Evolutionary conservation across 1,284 basidiomycete species (phyloP).

Genomic region (Xerocomus subilludens): DNA sequence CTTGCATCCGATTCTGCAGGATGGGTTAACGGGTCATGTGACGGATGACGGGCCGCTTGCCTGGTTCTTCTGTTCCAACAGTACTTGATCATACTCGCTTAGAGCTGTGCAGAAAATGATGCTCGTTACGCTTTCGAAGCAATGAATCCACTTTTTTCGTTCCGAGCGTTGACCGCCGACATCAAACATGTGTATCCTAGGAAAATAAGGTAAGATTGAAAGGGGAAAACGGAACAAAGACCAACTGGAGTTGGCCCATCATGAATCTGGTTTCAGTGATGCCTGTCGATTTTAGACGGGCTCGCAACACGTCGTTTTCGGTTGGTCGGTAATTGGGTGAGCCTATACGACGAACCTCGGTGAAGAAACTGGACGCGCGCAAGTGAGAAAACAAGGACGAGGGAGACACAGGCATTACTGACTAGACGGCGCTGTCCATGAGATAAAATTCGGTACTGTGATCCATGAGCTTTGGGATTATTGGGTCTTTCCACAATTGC

Average conservation of each 20-base stretch:
- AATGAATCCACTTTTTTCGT: constrained; percentile 96
- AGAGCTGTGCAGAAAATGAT: constrained; percentile 93
- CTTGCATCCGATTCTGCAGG: constrained; percentile 99
- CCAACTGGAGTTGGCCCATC: constrained; percentile 90
- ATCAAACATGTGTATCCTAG: no score
- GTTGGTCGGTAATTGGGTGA: constrained; percentile 83
- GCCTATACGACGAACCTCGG: constrained; percentile 88
- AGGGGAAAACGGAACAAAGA: no score
- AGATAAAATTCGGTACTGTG: constrained; percentile 95
- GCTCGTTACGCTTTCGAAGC: constrained; percentile 97
- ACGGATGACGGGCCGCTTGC: no score
- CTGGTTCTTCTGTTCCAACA: constrained; percentile 93
- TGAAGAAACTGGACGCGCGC: no score
- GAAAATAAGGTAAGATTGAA: no score
- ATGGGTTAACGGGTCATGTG: no score
- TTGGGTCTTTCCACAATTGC: constrained; percentile 94
- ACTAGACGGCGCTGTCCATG: constrained; percentile 95
- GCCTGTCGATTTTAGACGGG: constrained; percentile 96
- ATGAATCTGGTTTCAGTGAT: constrained; percentile 96
- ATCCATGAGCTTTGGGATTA: constrained; percentile 85
- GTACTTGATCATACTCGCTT: constrained; percentile 94
- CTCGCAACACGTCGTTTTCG: constrained; percentile 95
- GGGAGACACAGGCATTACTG: no score
- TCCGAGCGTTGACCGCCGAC: constrained; percentile 96
- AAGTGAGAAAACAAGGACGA: no score